Base-by-base conservation (phyloP, 2,329 filamentous ascomycete genomes). In the Ophiostoma ulmi region DNA sequence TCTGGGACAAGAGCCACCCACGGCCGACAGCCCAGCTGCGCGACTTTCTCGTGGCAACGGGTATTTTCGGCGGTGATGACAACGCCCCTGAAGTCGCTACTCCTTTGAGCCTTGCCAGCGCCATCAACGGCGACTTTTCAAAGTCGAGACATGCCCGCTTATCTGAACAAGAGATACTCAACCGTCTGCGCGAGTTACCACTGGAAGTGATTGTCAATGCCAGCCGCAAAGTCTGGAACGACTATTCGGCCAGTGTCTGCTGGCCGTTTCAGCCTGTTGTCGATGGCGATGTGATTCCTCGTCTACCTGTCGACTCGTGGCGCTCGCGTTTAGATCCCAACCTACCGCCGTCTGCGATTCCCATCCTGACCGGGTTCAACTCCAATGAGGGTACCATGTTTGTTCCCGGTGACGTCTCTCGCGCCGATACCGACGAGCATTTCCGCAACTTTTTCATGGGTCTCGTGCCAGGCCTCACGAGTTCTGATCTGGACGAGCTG, bases 201-300 rank as follows among this genome's bases (percentile, higher is more conserved):
- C 75, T 81, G 2, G 68, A 74, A 0, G 77, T 73, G 5, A 75
- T 87, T 38, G 75, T 80, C 36, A 69, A 72, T 0, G 85, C 85
- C 13, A 82, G 81, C 7, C 77, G 80, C 66, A 63, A 70, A 6
- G 79, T 87, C 39, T 87, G 81, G 79, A 73, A 77, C 11, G 77
- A 77, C 65, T 83, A 84, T 75, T 76, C 78, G n/a, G 73, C 76
- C 3, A 80, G 78, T 8, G 79, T 87, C 10, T 81, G 82, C 38
- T 88, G 86, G 86, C 82, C 90, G 0, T 92, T 91, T 79, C 90
- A 91, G 75, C 90, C 90, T 8, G 86, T 89, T 48, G 85, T 92
- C 71, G 89, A 91, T 75, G 84, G 84, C 17, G 79, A 75, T 14
- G 77, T 89, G 17, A 87, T 92, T 69, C 81, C 83, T 2, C 81